A percentile compares a stretch with the other conserved stretches of the same genome.
These are phyloP conservation scores for Phialocephala subalpina DNA, from an alignment of 2,329 filamentous ascomycete genomes.

Conservation along the genomic window DNA sequence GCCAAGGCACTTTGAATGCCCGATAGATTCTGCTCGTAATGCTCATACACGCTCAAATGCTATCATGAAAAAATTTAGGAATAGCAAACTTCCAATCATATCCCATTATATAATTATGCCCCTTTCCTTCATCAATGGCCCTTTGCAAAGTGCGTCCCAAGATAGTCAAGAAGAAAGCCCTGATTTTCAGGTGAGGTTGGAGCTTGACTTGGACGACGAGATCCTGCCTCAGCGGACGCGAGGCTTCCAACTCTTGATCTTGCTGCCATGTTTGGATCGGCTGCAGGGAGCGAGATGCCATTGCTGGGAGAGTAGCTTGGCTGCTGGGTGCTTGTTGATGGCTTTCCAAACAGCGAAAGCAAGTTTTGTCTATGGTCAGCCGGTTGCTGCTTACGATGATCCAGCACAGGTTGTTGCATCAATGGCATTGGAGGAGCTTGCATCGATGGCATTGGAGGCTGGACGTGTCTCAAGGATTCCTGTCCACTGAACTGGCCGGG, in stretches of 20 bases:
- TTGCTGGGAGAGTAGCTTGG: slow-evolving; percentile 20
- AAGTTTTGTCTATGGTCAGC: slow-evolving; percentile 55
- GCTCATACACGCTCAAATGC: slow-evolving; percentile 18
- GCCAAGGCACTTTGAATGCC: not conserved
- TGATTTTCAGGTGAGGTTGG: slow-evolving; percentile 75
- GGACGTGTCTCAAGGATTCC: slow-evolving; percentile 24
- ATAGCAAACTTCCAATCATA: slow-evolving; percentile 8
- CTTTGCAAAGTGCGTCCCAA: slow-evolving; percentile 58
- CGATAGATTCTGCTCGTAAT: not conserved
- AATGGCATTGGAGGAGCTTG: slow-evolving; percentile 19
- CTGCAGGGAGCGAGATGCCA: slow-evolving; percentile 20
- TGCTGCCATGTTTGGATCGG: slow-evolving; percentile 26
- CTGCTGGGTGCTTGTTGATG: slow-evolving; percentile 21
- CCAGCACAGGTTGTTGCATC: slow-evolving; percentile 29
- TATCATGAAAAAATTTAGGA: slow-evolving; percentile 3
- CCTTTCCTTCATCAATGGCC: slow-evolving; percentile 18
- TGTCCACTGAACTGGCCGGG: slow-evolving; percentile 43
- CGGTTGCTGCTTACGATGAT: slow-evolving; percentile 51
- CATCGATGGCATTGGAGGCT: slow-evolving; percentile 17
- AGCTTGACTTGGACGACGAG: slow-evolving; percentile 57
- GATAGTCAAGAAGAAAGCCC: slow-evolving; percentile 78
- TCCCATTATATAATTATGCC: slow-evolving; percentile 13
- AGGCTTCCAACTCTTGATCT: slow-evolving; percentile 42
- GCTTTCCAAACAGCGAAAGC: slow-evolving; percentile 42
- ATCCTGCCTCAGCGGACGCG: slow-evolving; percentile 37